Conservation (phyloP, 2,329 filamentous ascomycete species). For the Penicillium capsulatum region DNA sequence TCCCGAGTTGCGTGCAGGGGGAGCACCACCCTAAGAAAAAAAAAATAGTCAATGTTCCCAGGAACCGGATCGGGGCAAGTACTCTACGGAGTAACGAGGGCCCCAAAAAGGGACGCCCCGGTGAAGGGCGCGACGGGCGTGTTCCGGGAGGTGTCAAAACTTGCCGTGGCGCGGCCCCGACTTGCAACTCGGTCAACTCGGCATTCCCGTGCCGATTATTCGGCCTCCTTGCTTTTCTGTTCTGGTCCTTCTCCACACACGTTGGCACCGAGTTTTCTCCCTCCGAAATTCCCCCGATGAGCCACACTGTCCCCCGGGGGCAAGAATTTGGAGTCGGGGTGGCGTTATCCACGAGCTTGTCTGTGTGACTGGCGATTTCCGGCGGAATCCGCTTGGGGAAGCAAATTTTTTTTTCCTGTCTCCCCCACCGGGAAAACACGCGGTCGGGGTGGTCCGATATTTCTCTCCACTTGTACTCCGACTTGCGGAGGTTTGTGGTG, state of each 20-base stretch:
- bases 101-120: constrained; percentile 16
- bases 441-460: constrained; percentile 4
- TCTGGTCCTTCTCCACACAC: too few relatives aligned
- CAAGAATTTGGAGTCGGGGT: constrained; percentile 2
- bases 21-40: too few relatives aligned
- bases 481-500: constrained; percentile 14
- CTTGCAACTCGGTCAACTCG: constrained; percentile 1
- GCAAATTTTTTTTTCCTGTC: not conserved
- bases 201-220: constrained; percentile 17
- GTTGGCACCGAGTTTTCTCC: too few relatives aligned
- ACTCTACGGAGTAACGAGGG: constrained; percentile 11
- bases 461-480: constrained; percentile 3
- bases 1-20: too few relatives aligned
- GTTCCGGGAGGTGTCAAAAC: too few relatives aligned
- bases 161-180: not conserved
- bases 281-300: too few relatives aligned
- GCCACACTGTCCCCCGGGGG: constrained; percentile 4
- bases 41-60: not conserved
- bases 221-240: not conserved
- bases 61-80: constrained; percentile 16
- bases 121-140: constrained; percentile 13
- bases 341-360: constrained; percentile 2
- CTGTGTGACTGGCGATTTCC: too few relatives aligned
- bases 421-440: constrained; percentile 8
- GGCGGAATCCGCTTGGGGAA: too few relatives aligned